Evolutionary conservation across 2,329 filamentous ascomycete species (phyloP).

Genomic region (Colletotrichum sp.): DNA sequence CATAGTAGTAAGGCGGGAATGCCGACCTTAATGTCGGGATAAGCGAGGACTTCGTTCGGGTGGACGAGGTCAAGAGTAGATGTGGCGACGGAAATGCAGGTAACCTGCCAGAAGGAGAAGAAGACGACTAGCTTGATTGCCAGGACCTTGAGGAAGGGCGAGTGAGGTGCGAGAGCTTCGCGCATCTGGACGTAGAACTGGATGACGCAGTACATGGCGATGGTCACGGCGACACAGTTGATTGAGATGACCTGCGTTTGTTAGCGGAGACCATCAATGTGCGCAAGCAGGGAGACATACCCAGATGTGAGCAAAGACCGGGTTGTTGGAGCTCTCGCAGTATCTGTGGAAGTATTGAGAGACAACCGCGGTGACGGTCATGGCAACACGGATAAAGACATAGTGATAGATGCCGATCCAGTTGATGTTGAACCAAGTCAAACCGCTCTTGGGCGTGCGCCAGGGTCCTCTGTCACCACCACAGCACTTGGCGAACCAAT

Average conservation of each 20-base stretch:
- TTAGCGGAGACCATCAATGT: not conserved
- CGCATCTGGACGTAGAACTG: conserved; percentile 86
- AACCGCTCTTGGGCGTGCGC: conserved; percentile 77
- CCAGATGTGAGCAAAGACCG: conserved; percentile 86
- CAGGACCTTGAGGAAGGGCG: conserved; percentile 79
- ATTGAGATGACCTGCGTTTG: conserved; percentile 63
- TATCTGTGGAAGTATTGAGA: conserved; percentile 73
- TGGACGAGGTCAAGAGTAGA: conserved; percentile 67
- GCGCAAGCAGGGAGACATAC: conserved; percentile 46
- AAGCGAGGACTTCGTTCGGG: conserved; percentile 65
- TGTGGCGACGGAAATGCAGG: conserved; percentile 55
- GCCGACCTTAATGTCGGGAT: conserved; percentile 80
- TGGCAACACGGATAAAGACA: conserved; percentile 79
- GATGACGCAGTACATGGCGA: conserved; percentile 89
- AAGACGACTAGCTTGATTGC: conserved; percentile 93
- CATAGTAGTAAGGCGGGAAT: conserved; percentile 80
- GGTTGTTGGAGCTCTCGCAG: conserved; percentile 79
- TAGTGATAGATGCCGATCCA: conserved; percentile 88
- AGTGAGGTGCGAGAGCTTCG: conserved; percentile 69
- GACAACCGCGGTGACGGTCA: conserved; percentile 79
- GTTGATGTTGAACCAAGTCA: conserved; percentile 91
- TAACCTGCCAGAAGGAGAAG: conserved; percentile 84
- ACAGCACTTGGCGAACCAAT: conserved; percentile 72
- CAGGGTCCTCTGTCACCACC: conserved; percentile 73
- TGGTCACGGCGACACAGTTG: conserved; percentile 73